These are phyloP conservation scores for Stagonosporopsis chrysanthemi DNA, from an alignment of 2,329 filamentous ascomycete species.

Conservation along the genomic window DNA sequence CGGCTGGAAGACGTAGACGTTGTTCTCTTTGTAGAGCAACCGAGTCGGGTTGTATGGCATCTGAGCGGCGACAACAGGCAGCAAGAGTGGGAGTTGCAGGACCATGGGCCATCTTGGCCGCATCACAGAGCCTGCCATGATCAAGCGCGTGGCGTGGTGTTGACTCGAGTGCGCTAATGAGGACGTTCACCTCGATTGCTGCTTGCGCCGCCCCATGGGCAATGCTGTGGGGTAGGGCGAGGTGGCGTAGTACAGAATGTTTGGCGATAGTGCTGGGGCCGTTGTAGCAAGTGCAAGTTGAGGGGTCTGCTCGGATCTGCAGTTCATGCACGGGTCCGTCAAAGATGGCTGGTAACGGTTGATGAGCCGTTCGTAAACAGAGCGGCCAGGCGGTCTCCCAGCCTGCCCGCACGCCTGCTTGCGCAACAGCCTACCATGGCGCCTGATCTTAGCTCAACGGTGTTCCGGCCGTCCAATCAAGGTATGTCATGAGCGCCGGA, in stretches of 20 bases:
- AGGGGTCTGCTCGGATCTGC: slow-evolving; percentile 38
- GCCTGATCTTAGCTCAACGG: slow-evolving; percentile 23
- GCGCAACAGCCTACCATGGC: slow-evolving; percentile 29
- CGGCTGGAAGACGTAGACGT: slow-evolving; percentile 75
- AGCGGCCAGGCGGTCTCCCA: slow-evolving; percentile 27
- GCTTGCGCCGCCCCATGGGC: slow-evolving; percentile 28
- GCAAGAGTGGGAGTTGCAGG: slow-evolving; percentile 11
- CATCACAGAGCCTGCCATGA: slow-evolving; percentile 3
- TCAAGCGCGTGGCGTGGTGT: slow-evolving; percentile 13
- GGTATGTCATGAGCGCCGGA: neutral
- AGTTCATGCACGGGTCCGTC: slow-evolving; percentile 43
- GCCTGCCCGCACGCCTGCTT: slow-evolving; percentile 25
- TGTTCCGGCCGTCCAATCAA: slow-evolving; percentile 25
- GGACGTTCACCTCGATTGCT: slow-evolving; percentile 33
- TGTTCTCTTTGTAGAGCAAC: slow-evolving; percentile 66
- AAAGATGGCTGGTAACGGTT: slow-evolving; percentile 37
- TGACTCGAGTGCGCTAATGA: slow-evolving; percentile 14
- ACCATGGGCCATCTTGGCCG: slow-evolving; percentile 10
- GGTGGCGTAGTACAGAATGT: slow-evolving; percentile 26
- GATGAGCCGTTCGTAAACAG: slow-evolving; percentile 43
- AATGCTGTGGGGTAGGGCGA: slow-evolving; percentile 13
- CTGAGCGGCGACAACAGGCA: slow-evolving; percentile 41
- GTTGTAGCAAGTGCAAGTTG: slow-evolving; percentile 19
- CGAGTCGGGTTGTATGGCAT: slow-evolving; percentile 82
- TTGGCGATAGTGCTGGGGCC: slow-evolving; percentile 18